These are phyloP conservation scores for Silene noctiflora DNA, from an alignment of 179 eudicot genomes.

Conservation along the genomic window DNA sequence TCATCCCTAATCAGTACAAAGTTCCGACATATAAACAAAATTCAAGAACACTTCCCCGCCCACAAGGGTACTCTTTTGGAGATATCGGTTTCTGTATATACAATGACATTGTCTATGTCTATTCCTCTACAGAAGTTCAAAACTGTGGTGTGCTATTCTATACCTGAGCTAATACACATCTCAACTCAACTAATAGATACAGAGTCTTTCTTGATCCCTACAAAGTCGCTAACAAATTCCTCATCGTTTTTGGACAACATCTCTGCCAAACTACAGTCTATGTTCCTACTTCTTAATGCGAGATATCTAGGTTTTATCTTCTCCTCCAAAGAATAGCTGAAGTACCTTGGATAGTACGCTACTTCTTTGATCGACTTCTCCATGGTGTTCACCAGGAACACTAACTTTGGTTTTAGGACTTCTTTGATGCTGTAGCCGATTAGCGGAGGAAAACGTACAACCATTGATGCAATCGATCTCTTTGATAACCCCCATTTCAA, in stretches of 20 bases:
- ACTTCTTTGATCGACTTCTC: conserved; percentile 56
- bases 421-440: conserved; percentile 68
- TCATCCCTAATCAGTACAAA: too few species aligned
- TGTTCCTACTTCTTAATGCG: conserved; percentile 42
- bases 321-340: conserved; percentile 91
- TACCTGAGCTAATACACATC: too few species aligned
- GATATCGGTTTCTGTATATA: conserved; percentile 5
- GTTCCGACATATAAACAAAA: too few species aligned
- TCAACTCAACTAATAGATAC: conserved; percentile 17
- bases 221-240: conserved; percentile 57
- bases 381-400: conserved; percentile 64
- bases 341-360: conserved; percentile 74
- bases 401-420: conserved; percentile 71
- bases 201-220: conserved; percentile 31
- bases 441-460: conserved; percentile 67
- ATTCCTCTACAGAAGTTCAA: conserved; percentile 11
- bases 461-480: conserved; percentile 62
- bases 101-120: not conserved
- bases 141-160: not conserved
- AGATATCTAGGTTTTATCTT: conserved; percentile 74
- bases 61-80: too few species aligned
- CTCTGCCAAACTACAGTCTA: conserved; percentile 56
- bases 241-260: conserved; percentile 85
- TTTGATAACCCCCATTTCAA: conserved; percentile 49
- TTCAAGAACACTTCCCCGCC: too few species aligned